Percentiles rank a stretch among this genome's conserved stretches.
Evolutionary conservation across 768 basidiomycete species (phyloP).

Genomic region (Lactifluus piperatus): DNA sequence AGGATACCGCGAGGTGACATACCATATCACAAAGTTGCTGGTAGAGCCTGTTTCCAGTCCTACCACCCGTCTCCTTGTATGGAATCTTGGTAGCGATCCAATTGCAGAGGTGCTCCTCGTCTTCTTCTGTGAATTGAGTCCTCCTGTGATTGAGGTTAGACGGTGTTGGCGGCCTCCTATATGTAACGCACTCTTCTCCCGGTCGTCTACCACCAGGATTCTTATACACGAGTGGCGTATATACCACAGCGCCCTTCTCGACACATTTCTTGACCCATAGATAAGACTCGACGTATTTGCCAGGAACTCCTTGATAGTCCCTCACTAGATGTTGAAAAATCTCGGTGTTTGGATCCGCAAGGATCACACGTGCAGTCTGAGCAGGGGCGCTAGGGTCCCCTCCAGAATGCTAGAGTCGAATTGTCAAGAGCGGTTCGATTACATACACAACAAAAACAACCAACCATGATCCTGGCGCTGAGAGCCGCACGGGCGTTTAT

Average conservation of each 20-base stretch:
- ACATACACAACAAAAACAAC: slow-evolving; percentile 11
- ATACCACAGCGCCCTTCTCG: slow-evolving; percentile 53
- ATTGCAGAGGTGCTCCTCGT: slow-evolving; percentile 62
- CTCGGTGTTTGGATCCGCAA: slow-evolving; percentile 74
- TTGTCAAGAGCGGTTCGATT: neutral
- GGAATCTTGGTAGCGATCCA: slow-evolving; percentile 84
- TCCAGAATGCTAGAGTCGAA: slow-evolving; percentile 55
- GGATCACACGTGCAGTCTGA: slow-evolving; percentile 65
- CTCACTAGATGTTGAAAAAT: slow-evolving; percentile 68
- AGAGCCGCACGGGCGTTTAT: slow-evolving; percentile 61
- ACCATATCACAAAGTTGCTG: slow-evolving; percentile 75
- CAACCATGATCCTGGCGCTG: slow-evolving; percentile 62
- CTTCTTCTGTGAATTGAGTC: slow-evolving; percentile 68
- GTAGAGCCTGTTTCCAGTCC: slow-evolving; percentile 77
- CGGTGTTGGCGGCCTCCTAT: neutral
- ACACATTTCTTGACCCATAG: slow-evolving; percentile 82
- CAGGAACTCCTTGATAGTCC: slow-evolving; percentile 55
- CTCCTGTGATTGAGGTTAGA: slow-evolving; percentile 37
- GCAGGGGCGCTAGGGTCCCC: slow-evolving; percentile 65
- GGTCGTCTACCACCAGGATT: slow-evolving; percentile 75
- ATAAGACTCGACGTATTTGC: slow-evolving; percentile 74
- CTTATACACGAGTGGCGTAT: slow-evolving; percentile 73
- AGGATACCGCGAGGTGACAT: slow-evolving; percentile 10
- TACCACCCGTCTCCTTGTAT: slow-evolving; percentile 71
- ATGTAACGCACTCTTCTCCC: slow-evolving; percentile 63